Evolutionary conservation across 2,329 filamentous ascomycete genomes (phyloP), one percentile per base, ranked within the genome.

Genomic region (Verruconis gallopava): DNA sequence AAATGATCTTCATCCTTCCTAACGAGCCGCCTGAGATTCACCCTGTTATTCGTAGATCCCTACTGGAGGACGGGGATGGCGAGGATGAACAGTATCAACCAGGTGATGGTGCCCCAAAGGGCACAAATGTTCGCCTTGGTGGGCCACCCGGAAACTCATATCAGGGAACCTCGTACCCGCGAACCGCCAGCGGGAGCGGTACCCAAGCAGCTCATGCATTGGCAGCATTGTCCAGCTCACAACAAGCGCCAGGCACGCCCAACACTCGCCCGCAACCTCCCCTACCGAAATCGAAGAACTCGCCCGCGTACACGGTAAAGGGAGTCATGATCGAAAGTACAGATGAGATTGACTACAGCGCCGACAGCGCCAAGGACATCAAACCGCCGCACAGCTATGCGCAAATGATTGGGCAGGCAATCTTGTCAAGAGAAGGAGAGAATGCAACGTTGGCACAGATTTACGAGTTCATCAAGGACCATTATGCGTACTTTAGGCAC

Each of bases 1-100:
- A 98, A 65, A 98, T 98, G 91, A 89, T 96, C 70, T 98, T 98
- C 61, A 85, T 95, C 37, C 75, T 93, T n/a, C 89, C 91, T 1
- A 77, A 76, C 18, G 79, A 83, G 43, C 73, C 75, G 18, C 69
- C 86, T 19, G 69, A 73, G 37, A 78, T 93, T 46, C 75, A 82
- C 54, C 71, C 71, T 17, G 73, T 65, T 52, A 86, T 81, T 55
- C 71, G 83, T 73, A 50, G 77, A 82, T 11, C 58, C 54, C 44
- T 56, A 50, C 39, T 55, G 55, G 38, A 46, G 22, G 41, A 42
- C 12, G 57, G 55, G 56, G 42, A 48, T 32, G 41, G 38, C 15
- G 57, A 59, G 25, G 54, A 55, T 15, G 44, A 42, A 15, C 25
- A 9, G n/a, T 51, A 56, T 19, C 56, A 59, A 41, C 64, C 63